phyloP scores from a whole-genome alignment of 1,284 basidiomycete species.

The Paramarasmius palmivorus region DNA sequence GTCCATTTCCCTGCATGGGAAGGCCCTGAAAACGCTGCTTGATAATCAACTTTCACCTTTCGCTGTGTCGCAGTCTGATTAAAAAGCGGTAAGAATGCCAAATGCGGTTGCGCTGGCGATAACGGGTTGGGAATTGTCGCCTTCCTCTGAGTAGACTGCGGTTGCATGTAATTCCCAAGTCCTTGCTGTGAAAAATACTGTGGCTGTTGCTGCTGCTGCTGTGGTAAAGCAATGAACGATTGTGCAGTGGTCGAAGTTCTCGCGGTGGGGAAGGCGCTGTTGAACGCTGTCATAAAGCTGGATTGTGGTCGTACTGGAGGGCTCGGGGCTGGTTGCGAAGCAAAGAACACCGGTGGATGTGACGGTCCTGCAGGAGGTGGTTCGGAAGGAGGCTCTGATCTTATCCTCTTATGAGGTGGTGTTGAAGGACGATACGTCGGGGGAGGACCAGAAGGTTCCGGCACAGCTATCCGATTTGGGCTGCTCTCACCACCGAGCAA shows the following conservation, averaged over 20 bases:
- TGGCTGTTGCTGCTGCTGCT: slow-evolving; percentile 23
- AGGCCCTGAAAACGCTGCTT: slow-evolving; percentile 57
- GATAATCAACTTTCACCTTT: slow-evolving; percentile 59
- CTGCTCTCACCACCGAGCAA: slow-evolving; percentile 43
- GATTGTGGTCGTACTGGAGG: slow-evolving; percentile 21
- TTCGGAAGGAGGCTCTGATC: slow-evolving; percentile 27
- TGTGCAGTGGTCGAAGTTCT: too few species aligned
- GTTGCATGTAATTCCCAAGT: slow-evolving; percentile 15
- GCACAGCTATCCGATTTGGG: background rate
- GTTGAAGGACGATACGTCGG: slow-evolving; percentile 17
- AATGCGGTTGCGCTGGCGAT: slow-evolving; percentile 55
- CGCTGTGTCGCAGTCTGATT: slow-evolving; percentile 71
- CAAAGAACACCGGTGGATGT: slow-evolving; percentile 25
- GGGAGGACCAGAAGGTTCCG: slow-evolving; percentile 10
- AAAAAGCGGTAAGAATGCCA: slow-evolving; percentile 67
- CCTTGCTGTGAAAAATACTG: slow-evolving; percentile 24
- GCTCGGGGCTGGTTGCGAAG: slow-evolving; percentile 30
- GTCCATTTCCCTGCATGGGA: slow-evolving; percentile 67
- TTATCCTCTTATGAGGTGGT: slow-evolving; percentile 38
- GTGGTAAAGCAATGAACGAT: slow-evolving; percentile 10
- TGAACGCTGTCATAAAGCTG: background rate
- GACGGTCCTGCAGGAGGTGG: slow-evolving; percentile 9
- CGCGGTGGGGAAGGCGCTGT: background rate
- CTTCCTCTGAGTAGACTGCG: slow-evolving; percentile 22
- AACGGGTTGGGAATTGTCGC: slow-evolving; percentile 46